Conservation (phyloP, 2,329 filamentous ascomycete species). For the Annulohypoxylon truncatum region DNA sequence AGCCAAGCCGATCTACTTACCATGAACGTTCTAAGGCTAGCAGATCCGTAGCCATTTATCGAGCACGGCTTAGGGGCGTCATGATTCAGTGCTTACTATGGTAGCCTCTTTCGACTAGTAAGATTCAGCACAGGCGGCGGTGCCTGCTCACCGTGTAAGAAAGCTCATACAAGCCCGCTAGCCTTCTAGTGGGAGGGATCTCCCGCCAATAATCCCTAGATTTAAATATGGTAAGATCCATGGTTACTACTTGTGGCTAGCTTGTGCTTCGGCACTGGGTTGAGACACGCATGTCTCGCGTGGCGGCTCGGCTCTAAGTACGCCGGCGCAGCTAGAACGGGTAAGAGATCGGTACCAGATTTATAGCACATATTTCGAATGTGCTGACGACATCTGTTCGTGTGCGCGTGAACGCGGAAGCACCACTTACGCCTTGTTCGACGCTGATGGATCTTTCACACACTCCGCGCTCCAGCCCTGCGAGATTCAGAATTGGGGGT, state of each 20-base stretch:
- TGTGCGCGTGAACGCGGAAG: constrained; percentile 3
- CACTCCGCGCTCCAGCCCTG: background rate
- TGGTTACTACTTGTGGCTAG: constrained; percentile 28
- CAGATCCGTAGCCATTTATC: background rate
- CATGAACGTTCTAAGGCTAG: background rate
- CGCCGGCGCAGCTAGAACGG: constrained; percentile 19
- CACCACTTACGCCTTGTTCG: constrained; percentile 14
- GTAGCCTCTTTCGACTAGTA: constrained; percentile 1
- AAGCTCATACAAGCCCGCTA: background rate
- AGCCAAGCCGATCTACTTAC: constrained; percentile 8
- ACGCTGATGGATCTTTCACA: background rate
- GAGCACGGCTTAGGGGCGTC: background rate
- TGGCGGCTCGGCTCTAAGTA: constrained; percentile 34
- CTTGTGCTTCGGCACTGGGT: constrained; percentile 25
- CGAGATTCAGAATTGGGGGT: background rate
- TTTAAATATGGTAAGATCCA: constrained; percentile 7
- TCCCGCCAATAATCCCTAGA: constrained; percentile 1
- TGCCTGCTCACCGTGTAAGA: constrained; percentile 6
- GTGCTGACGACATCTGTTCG: constrained; percentile 26
- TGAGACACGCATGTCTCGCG: constrained; percentile 38
- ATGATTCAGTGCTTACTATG: constrained; percentile 25
- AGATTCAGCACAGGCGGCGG: background rate
- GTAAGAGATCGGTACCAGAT: constrained; percentile 21
- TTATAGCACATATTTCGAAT: background rate
- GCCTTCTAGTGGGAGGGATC: background rate